Base-by-base conservation (phyloP, 805 yeast genomes). In the Zygoascus tannicola region DNA sequence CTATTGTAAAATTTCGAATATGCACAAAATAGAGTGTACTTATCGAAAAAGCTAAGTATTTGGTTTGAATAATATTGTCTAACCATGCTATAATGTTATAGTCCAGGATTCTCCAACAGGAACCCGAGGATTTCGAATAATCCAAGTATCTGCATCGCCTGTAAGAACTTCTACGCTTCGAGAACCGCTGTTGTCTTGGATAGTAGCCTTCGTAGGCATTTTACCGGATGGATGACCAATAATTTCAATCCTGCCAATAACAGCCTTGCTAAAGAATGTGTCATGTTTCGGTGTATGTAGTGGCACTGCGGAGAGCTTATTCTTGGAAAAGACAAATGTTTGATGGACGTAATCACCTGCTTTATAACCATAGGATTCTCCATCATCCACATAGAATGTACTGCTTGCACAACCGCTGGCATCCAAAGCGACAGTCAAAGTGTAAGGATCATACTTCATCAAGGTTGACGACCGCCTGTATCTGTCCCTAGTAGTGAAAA, bases 381-480 rank as follows among this genome's bases (percentile, higher is more conserved):
- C 95, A 61, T 87, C 97, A 60, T 87, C 97, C 35, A 85, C 60
- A 57, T 86, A 87, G 23, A 88, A 59, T 4, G 62, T 59, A 2
- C 83, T 81, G 0, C 62, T 58, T 0, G 87, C 85, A 5, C 54
- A 48, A 0, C 76, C 78, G 1, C 62, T 49, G 3, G 57, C 49
- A 35, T 51, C 52, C n/a, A 79, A 67, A 0, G 81, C 83, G 38
- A 88, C 63, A 2, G 80, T 70, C 26, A 87, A 55, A 0, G 92
- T 81, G 56, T 78, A 84, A 8, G 96, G 95, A 60, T 87, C 97
- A 46, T 70, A 65, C 22, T 59, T 66, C 90, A 84, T 85, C 50
- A 85, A 63, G 56, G 71, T 77, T 2, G 94, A 65, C 0, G 95
- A 83, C 50, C 97, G 74, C 58, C 98, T 77, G 51, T 78, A 74